Base-by-base conservation (phyloP, 352 stramenopile species). In the Phytophthora litchii region DNA sequence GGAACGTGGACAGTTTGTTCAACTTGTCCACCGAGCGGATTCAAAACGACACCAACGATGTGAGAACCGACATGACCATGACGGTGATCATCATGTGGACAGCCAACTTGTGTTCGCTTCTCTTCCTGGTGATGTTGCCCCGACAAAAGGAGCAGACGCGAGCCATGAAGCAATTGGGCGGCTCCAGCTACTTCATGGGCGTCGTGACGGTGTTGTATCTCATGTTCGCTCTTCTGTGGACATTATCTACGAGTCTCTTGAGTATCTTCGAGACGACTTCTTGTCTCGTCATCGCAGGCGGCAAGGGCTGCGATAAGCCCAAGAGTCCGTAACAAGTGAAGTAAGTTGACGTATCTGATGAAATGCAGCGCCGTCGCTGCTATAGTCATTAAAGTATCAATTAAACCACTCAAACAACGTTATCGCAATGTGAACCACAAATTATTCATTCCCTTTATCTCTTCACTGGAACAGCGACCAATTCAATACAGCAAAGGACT, bases 401-500 rank as follows among this genome's bases (percentile, higher is more conserved):
- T 34, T 7, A 34, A 34, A 12, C 10, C 29, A 34, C 29, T 25
- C 17, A 10, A 14, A 34, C 19, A 54, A 7, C 19, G 34, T 36
- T 54, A 54, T 54, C 32, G 5, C 23, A 27, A 27, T 5, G 23
- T 27, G 23, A 27, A 27, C 5, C 23, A 27, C 29, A 34, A 34
- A 3, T 34, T 3, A 3, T 8, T 34, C 10, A 34, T 13, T 34
- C 10, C 29, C 1, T 34, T 2, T 27, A 23, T 34, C 16, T 27
- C 14, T 12, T 76, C 46, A 85, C 27, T 60, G 34, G 38, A 86
- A 86, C 20, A 86, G 71, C 38, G 73, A 78, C 86, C 86, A 95
- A 63, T 95, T 77, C 54, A 80, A 50, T 16, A 95, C 77, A 10
- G 50, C 44, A 42, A 95, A 83, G 23, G 86, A 86, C 34, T 74